A percentile compares a stretch with the other conserved stretches of the same genome.
Conservation (phyloP, 2,329 filamentous ascomycete genomes). For the Teratosphaeria zuluensis region DNA sequence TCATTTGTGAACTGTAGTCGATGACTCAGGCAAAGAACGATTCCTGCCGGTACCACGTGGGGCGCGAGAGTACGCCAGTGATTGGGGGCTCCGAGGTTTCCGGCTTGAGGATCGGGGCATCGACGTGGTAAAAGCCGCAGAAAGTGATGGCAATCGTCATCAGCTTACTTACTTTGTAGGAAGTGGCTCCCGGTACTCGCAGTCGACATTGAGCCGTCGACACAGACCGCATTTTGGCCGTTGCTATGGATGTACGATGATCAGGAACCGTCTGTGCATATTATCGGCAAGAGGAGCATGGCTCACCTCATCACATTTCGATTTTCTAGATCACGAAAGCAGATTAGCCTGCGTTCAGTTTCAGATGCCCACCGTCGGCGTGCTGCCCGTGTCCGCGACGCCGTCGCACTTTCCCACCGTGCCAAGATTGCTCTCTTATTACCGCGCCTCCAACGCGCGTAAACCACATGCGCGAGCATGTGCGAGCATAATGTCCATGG, state of each 20-base stretch:
- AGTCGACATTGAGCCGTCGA: constrained; percentile 47
- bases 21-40: neutral
- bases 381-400: neutral
- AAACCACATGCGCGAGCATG: neutral
- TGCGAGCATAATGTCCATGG: neutral
- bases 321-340: constrained; percentile 40
- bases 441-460: neutral
- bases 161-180: constrained; percentile 48
- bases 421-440: neutral
- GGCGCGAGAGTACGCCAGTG: neutral
- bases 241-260: neutral
- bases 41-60: neutral
- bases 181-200: constrained; percentile 50
- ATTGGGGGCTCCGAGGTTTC: no score
- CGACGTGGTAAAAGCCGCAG: neutral
- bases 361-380: neutral
- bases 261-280: neutral
- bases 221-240: constrained; percentile 37
- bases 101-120: no score
- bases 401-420: neutral
- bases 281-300: constrained; percentile 33
- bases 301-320: constrained; percentile 54
- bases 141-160: neutral
- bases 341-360: neutral
- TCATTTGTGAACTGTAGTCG: neutral